A percentile compares a stretch with the other conserved stretches of the same genome.
Conservation (phyloP, 768 basidiomycete genomes). For the Neoboletus brunneissimus region DNA sequence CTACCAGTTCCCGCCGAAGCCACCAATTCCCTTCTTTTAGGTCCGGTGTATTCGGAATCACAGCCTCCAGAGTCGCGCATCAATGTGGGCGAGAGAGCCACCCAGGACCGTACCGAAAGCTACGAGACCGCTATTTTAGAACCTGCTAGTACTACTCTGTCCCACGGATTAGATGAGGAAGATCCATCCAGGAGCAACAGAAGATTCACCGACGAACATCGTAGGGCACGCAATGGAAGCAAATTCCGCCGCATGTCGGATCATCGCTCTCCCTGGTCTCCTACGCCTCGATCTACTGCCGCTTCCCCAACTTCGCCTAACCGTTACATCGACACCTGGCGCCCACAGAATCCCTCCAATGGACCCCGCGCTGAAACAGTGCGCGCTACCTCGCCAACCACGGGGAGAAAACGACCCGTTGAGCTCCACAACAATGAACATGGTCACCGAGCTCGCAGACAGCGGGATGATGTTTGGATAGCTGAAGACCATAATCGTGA, state of each 20-base stretch:
- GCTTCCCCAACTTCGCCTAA: slow-evolving; percentile 5
- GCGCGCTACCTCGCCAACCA: slow-evolving; percentile 13
- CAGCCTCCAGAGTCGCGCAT: neutral
- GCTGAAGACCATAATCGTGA: slow-evolving; percentile 10
- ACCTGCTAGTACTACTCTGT: neutral
- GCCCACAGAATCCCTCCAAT: slow-evolving; percentile 1
- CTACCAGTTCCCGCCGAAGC: slow-evolving; percentile 2
- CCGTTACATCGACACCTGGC: slow-evolving; percentile 5
- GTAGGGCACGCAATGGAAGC: slow-evolving; percentile 1
- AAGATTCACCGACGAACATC: slow-evolving; percentile 10
- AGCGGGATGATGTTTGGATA: slow-evolving; percentile 21
- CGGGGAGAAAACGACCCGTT: slow-evolving; percentile 20
- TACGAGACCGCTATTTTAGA: slow-evolving; percentile 6
- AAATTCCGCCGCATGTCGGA: slow-evolving; percentile 3
- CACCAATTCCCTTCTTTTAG: slow-evolving; percentile 8
- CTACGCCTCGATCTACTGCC: neutral
- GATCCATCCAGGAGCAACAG: slow-evolving; percentile 10
- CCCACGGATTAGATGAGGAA: slow-evolving; percentile 5
- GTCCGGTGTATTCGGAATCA: slow-evolving; percentile 9
- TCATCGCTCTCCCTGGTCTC: slow-evolving; percentile 11
- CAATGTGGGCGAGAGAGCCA: neutral
- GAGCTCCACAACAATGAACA: slow-evolving; percentile 24
- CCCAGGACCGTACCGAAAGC: slow-evolving; percentile 1
- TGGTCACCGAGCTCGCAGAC: slow-evolving; percentile 21
- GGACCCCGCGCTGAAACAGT: slow-evolving; percentile 19